These are phyloP conservation scores for Salix arbutifolia DNA, from an alignment of 345 rosid genomes.

Conservation along the genomic window DNA sequence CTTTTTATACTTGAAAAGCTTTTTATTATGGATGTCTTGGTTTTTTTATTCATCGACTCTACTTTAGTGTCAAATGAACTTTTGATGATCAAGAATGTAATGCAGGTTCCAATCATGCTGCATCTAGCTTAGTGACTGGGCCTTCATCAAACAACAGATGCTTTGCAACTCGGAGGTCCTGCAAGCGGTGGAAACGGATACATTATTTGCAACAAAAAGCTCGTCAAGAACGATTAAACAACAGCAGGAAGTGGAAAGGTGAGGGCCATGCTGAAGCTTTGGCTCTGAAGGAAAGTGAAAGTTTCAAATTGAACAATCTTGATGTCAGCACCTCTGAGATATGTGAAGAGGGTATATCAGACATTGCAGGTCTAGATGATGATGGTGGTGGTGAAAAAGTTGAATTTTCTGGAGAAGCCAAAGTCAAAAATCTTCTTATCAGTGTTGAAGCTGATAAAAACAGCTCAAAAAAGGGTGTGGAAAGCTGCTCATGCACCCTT, in stretches of 20 bases:
- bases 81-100: constrained; percentile 11
- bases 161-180: constrained; percentile 51
- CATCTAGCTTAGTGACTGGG: constrained; percentile 38
- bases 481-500: constrained; percentile 28
- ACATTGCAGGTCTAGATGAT: constrained; percentile 38
- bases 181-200: constrained; percentile 88
- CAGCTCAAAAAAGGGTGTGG: constrained; percentile 30
- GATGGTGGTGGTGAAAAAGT: constrained; percentile 31
- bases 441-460: constrained; percentile 40
- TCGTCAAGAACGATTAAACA: constrained; percentile 85
- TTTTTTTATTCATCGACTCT: neutral
- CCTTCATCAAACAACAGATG: constrained; percentile 55
- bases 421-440: constrained; percentile 31
- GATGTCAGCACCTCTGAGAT: constrained; percentile 26
- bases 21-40: neutral
- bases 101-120: constrained; percentile 51
- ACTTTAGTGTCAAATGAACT: neutral
- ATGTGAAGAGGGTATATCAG: constrained; percentile 33
- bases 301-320: constrained; percentile 23
- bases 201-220: constrained; percentile 80
- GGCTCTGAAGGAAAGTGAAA: constrained; percentile 32
- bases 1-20: neutral
- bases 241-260: constrained; percentile 90
- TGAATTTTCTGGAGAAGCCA: constrained; percentile 31
- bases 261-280: constrained; percentile 48